Base-by-base conservation (phyloP, 1,139 yeast species). In the Kurtzmaniella quercitrusa region DNA sequence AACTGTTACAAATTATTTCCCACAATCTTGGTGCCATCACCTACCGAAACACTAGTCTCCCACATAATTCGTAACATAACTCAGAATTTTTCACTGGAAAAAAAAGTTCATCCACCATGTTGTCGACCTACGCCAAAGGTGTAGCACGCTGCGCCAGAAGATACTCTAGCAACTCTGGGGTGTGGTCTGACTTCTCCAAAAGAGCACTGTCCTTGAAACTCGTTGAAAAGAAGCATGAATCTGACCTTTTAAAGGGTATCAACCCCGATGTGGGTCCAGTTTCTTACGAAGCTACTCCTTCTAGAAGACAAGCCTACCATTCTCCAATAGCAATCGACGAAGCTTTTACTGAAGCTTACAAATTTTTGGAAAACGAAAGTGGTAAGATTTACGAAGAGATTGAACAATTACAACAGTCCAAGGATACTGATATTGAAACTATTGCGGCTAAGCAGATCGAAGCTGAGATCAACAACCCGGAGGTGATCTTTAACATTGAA, bases 381-480 rank as follows among this genome's bases (percentile, higher is more conserved):
- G 50, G 46, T 30, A 39, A 48, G 15, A 41, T 57, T 34, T 62
- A 63, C 43, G 33, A 54, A 18, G 45, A 58, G 41, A 48, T 62
- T 16, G 54, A 60, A 38, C 39, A 44, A 7, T 48, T 56, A 37
- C 43, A 51, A 33, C 41, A 43, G 33, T 36, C 40, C 14, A 38
- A 34, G 19, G 37, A 11, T 20, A 26, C 15, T 14, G 34, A 30
- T 14, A 4, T 38, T 26, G 38, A 38, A 14, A 45, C 50, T 15
- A 35, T 42, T 2, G n/a, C 40, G 5, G 42, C 34, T 14, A 48
- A 3, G 41, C 43, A 17, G 45, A 42, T 8, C 43, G 42, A 12
- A 42, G 88, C 95, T 1, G 94, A 89, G 59, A 54, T 68, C 36
- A 62, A 71, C 54, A 88, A 89, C 59, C 97, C 97, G 7, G 95